Base-by-base conservation (phyloP, 140 eudicot genomes). In the Stevia rebaudiana region DNA sequence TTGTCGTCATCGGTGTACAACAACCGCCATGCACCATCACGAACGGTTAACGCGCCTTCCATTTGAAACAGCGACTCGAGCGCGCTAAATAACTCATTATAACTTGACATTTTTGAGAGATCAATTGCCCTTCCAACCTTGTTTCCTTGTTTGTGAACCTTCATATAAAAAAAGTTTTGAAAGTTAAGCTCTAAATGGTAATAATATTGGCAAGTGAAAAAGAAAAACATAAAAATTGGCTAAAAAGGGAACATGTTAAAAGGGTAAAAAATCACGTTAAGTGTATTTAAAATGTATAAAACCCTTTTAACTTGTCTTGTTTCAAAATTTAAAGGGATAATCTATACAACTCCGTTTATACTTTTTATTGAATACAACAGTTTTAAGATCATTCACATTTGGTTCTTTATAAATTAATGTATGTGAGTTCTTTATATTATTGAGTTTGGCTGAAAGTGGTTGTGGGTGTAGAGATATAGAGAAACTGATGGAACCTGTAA, bases 131-230 rank as follows among this genome's bases (percentile, higher is more conserved):
- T 80, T 64, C 95, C 97, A 21, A 90, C 97, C 75, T 84, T 58
- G 82, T 67, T 84, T 13, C 97, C 95, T 87, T 90, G 95, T 67
- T 90, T 90, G 78, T 90, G 97, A 68, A 87, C 97, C 95, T 90
- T 60, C n/a, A 56, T 63, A 53, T 28, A 15, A 64, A 28, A 41
- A 53, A 31, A 40, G n/a, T 28, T 19, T 4, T 5, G 39, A 40
- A 28, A 31, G 50, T 50, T 30, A 37, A 47, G 41, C 33, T 60
- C 15, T 68, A 41, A 18, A n/a, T n/a, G n/a, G n/a, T n/a, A n/a
- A n/a, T n/a, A n/a, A n/a, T n/a, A n/a, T n/a, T n/a, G n/a, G n/a
- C n/a, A n/a, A n/a, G n/a, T n/a, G n/a, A n/a, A n/a, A n/a, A n/a
- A n/a, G n/a, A n/a, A n/a, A n/a, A n/a, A n/a, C n/a, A n/a, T n/a